Evolutionary conservation across 129 eudicot genomes (phyloP), one percentile per base, ranked within the genome.

Genomic region (Gnaphalium uliginosum): DNA sequence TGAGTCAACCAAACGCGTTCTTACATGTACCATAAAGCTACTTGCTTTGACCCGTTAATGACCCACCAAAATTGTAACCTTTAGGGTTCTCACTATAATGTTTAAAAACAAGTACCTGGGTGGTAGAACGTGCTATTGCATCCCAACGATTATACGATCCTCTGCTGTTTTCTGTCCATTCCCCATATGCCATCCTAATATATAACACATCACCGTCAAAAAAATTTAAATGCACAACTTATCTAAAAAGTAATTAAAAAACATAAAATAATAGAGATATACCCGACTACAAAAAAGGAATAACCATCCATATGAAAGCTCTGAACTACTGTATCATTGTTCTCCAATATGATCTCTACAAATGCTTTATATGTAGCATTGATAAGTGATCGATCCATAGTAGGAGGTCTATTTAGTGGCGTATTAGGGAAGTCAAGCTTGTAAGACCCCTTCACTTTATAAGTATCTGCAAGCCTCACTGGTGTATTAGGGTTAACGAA

Each of bases 211-310:
- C 25, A 18, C 9, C n/a, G 39, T 35, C 39, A n/a, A 35, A 35
- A 7, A 35, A 35, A 13, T 68, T 30, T 78, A 69, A 8, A 77
- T 56, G 10, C 26, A 23, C 58, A 17, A 4, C 25, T 17, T 30
- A 59, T 29, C 56, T 48, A 30, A 22, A 24, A 21, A 39, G 71
- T 71, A 46, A 14, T 0, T 8, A 8, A n/a, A 13, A 26, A 51
- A 13, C n/a, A n/a, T n/a, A 53, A 74, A 18, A 69, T 18, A 39
- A 62, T 13, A 30, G 26, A 81, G 37, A 32, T 58, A 71, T 89
- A 95, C 99, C 99, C 99, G 37, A 91, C 99, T 8, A 95, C 99
- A 75, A 89, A 95, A 72, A 95, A 91, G 5, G 97, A 89, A 79
- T 87, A 95, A 1, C 99, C 99, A 67, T 91, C 96, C 86, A 95